Percentiles rank a stretch among this genome's conserved stretches.
Conservation (phyloP, 2,329 filamentous ascomycete species). For the Diaporthe vexans region DNA sequence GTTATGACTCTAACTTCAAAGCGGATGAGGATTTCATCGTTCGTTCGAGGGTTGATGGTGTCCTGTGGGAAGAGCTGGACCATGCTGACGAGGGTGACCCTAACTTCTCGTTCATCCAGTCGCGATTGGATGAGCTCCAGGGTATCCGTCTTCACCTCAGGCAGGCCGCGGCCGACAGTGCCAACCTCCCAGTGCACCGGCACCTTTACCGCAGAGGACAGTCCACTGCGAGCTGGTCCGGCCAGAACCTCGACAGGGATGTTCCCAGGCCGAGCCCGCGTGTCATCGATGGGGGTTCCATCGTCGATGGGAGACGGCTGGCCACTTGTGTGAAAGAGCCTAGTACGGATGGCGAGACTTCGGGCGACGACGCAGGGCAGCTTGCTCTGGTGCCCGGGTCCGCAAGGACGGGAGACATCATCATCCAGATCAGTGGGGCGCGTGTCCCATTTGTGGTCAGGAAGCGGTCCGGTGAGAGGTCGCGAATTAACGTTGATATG, state of each 20-base stretch:
- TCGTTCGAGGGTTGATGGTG: background rate
- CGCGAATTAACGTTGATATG: no score
- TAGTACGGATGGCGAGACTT: fast-evolving
- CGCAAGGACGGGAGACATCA: background rate
- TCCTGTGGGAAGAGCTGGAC: background rate
- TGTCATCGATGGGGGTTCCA: background rate
- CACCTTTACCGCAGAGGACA: constrained; percentile 20
- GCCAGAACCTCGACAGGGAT: background rate
- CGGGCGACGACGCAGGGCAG: background rate
- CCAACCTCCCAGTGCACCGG: background rate
- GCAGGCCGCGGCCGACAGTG: background rate
- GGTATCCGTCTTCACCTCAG: background rate
- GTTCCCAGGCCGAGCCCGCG: background rate
- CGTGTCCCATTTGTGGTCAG: constrained; percentile 23
- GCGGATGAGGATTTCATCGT: background rate
- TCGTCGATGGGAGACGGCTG: constrained; percentile 8
- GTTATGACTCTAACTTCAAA: background rate
- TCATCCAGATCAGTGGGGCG: constrained; percentile 23
- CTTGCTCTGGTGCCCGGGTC: background rate
- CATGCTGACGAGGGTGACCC: background rate
- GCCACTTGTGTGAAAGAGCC: background rate
- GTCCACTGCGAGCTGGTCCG: constrained; percentile 7
- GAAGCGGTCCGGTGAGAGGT: background rate
- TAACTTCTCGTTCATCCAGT: background rate
- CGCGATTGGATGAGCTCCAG: background rate